Evolutionary conservation across 2,329 filamentous ascomycete genomes (phyloP).

Genomic region (Nemania sp.): DNA sequence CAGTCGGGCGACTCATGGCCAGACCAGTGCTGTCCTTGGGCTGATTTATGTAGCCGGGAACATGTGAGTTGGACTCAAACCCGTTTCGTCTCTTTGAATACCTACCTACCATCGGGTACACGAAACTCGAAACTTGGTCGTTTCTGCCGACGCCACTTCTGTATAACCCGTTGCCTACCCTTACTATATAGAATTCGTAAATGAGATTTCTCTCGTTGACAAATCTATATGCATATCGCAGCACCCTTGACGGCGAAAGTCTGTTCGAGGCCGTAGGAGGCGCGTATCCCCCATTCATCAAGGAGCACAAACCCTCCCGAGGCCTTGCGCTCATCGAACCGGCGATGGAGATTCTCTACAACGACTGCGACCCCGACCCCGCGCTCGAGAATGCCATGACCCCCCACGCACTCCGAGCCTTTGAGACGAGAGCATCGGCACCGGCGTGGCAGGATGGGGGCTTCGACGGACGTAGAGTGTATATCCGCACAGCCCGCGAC

Average conservation of each 20-base stretch:
- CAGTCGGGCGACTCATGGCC: constrained; percentile 20
- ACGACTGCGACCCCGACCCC: constrained; percentile 29
- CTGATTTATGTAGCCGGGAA: constrained; percentile 30
- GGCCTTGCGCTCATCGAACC: constrained; percentile 32
- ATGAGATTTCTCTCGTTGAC: not conserved
- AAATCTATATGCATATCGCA: not conserved
- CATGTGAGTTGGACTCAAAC: constrained; percentile 12
- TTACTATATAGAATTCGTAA: too few species aligned
- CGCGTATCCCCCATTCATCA: constrained; percentile 31
- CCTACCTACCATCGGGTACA: too few species aligned
- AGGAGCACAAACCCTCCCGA: constrained; percentile 21
- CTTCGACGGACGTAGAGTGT: constrained; percentile 28
- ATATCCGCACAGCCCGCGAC: constrained; percentile 31
- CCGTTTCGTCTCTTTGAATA: too few species aligned
- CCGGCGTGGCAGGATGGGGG: constrained; percentile 30
- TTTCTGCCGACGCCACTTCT: too few species aligned
- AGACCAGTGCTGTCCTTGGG: constrained; percentile 23
- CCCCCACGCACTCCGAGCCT: constrained; percentile 28
- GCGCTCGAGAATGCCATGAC: constrained; percentile 19
- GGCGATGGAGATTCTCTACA: constrained; percentile 32
- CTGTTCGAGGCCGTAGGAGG: constrained; percentile 26
- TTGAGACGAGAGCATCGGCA: constrained; percentile 26
- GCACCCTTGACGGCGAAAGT: constrained; percentile 27
- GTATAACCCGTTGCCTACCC: too few species aligned
- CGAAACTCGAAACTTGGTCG: too few species aligned